A percentile compares a stretch with the other conserved stretches of the same genome.
Conservation (phyloP, 75 land plant species). For the Cryptomeria japonica region DNA sequence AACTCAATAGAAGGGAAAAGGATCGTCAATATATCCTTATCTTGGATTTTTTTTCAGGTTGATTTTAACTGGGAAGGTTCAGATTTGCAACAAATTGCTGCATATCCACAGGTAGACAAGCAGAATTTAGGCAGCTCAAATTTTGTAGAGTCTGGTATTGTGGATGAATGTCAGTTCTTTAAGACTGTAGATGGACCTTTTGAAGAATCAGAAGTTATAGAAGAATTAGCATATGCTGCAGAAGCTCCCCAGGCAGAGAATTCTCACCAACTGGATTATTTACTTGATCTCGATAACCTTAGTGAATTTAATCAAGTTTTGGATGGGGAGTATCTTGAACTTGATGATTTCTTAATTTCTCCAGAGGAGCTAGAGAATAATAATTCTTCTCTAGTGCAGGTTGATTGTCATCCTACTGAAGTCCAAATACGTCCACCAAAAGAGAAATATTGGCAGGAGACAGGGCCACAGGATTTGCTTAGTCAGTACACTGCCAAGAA, state of each 20-base stretch:
- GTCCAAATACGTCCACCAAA: neutral
- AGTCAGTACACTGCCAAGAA: neutral
- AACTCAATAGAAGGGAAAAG: neutral
- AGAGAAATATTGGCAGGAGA: neutral
- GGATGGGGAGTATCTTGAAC: neutral
- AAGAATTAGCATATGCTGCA: neutral
- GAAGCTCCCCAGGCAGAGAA: neutral
- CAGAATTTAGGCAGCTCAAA: neutral
- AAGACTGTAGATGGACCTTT: neutral
- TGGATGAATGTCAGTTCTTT: neutral
- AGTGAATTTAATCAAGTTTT: neutral
- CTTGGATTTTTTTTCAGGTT: conserved; percentile 6
- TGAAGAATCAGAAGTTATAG: neutral
- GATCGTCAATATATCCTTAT: neutral
- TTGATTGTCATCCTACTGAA: neutral
- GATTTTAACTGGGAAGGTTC: neutral
- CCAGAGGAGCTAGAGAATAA: neutral
- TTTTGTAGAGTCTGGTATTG: neutral
- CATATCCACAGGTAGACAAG: neutral
- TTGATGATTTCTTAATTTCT: neutral
- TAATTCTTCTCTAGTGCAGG: no score
- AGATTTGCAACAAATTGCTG: neutral
- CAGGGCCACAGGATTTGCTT: neutral
- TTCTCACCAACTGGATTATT: neutral
- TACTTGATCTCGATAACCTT: neutral